Conservation (phyloP, 192 early-diverging fungal species). For the Mortierella alpina region DNA sequence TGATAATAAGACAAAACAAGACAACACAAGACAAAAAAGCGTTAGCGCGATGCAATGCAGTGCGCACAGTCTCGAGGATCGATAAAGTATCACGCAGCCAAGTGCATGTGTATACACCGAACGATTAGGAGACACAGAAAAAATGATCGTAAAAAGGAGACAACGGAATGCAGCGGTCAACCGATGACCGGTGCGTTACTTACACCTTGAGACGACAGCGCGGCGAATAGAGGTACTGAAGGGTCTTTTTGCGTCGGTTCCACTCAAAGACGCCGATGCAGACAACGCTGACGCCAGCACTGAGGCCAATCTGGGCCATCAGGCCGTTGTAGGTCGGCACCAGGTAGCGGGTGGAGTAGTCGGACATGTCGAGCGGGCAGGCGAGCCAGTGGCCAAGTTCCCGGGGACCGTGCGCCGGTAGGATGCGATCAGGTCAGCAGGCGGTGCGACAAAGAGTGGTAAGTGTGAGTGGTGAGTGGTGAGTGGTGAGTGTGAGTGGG, state of each 20-base stretch:
- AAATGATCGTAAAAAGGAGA: too few relatives aligned
- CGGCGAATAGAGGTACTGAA: slow-evolving; percentile 63
- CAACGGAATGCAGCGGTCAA: too few relatives aligned
- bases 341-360: slow-evolving; percentile 24
- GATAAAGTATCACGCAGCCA: too few relatives aligned
- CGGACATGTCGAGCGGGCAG: slow-evolving; percentile 27
- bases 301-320: slow-evolving; percentile 64
- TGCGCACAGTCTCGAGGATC: too few relatives aligned
- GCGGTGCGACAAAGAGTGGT: too few relatives aligned
- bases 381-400: too few relatives aligned
- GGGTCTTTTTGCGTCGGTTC: slow-evolving; percentile 59
- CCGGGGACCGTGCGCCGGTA: background rate
- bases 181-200: slow-evolving; percentile 6
- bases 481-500: background rate
- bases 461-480: background rate
- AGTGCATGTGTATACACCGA: too few relatives aligned
- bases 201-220: slow-evolving; percentile 56
- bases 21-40: too few relatives aligned
- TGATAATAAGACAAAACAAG: too few relatives aligned
- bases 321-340: slow-evolving; percentile 63
- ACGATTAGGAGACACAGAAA: too few relatives aligned
- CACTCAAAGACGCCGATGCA: slow-evolving; percentile 65
- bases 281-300: slow-evolving; percentile 52
- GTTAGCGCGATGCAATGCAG: too few relatives aligned
- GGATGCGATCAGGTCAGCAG: background rate